Conservation (phyloP, 768 basidiomycete genomes). For the Leccinum arenicola region DNA sequence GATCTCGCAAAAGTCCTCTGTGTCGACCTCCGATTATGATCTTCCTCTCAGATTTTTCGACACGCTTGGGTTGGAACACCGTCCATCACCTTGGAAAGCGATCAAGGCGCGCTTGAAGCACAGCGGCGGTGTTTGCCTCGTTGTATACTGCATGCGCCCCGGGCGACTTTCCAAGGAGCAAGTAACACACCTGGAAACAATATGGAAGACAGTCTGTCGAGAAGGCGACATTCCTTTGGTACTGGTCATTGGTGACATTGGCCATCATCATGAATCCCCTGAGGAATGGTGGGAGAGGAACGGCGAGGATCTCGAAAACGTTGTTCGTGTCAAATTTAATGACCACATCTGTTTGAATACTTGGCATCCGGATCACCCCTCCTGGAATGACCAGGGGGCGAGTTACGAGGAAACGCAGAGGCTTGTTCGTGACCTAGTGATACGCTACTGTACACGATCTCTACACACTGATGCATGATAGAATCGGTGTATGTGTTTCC, state of each 20-base stretch:
- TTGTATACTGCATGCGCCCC: conserved; percentile 37
- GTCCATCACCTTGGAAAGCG: conserved; percentile 12
- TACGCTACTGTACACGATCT: conserved; percentile 7
- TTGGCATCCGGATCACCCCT: conserved; percentile 14
- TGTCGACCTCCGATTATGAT: background rate
- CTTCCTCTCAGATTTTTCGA: conserved; percentile 15
- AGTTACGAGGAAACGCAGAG: conserved; percentile 18
- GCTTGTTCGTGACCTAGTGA: conserved; percentile 12
- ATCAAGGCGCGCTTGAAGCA: conserved; percentile 15
- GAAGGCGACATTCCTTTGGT: conserved; percentile 14
- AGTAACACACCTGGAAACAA: conserved; percentile 31
- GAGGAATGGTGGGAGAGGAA: conserved; percentile 22
- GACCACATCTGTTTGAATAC: conserved; percentile 20
- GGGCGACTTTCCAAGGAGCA: conserved; percentile 33
- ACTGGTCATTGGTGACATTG: conserved; percentile 14
- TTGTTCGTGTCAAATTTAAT: conserved; percentile 13
- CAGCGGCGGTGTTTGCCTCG: conserved; percentile 21
- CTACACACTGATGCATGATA: conserved; percentile 6
- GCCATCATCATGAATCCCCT: conserved; percentile 17
- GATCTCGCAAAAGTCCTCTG: background rate
- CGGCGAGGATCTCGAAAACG: conserved; percentile 2
- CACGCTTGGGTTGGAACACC: conserved; percentile 20
- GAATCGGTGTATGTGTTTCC: background rate
- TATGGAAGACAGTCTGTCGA: conserved; percentile 19
- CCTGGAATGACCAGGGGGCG: conserved; percentile 17